phyloP scores from a whole-genome alignment of 257 asterid genomes.

The Ballota nigra region DNA sequence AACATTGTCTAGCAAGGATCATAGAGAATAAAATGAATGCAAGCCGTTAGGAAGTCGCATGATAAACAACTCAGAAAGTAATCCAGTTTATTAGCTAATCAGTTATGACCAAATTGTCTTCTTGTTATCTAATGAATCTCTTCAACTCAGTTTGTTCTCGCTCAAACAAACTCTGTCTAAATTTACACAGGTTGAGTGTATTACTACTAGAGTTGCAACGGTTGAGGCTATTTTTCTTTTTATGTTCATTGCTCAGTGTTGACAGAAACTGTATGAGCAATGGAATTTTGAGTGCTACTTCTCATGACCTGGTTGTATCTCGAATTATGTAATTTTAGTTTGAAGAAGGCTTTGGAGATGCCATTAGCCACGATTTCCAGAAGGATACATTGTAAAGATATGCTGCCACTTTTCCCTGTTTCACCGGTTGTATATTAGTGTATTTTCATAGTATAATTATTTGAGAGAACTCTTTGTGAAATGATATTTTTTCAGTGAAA shows the following conservation, averaged over 20 bases:
- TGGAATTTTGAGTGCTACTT: neutral
- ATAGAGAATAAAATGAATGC: neutral
- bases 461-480: too few species aligned
- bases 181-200: too few species aligned
- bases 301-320: slow-evolving; percentile 11
- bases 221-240: too few species aligned
- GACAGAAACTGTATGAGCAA: too few species aligned
- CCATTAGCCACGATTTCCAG: slow-evolving; percentile 79
- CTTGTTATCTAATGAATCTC: neutral
- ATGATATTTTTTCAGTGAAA: too few species aligned
- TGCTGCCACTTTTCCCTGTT: slow-evolving; percentile 85
- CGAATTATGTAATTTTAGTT: slow-evolving; percentile 48
- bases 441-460: too few species aligned
- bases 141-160: too few species aligned
- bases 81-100: neutral
- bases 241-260: too few species aligned
- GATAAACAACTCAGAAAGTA: neutral
- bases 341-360: slow-evolving; percentile 86
- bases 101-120: neutral
- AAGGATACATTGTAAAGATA: slow-evolving; percentile 66
- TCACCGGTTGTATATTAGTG: too few species aligned
- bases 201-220: too few species aligned
- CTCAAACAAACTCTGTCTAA: too few species aligned
- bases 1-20: neutral
- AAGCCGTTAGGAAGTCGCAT: too few species aligned